phyloP scores from a whole-genome alignment of 1,284 basidiomycete genomes.

The Fomitopsis betulina region DNA sequence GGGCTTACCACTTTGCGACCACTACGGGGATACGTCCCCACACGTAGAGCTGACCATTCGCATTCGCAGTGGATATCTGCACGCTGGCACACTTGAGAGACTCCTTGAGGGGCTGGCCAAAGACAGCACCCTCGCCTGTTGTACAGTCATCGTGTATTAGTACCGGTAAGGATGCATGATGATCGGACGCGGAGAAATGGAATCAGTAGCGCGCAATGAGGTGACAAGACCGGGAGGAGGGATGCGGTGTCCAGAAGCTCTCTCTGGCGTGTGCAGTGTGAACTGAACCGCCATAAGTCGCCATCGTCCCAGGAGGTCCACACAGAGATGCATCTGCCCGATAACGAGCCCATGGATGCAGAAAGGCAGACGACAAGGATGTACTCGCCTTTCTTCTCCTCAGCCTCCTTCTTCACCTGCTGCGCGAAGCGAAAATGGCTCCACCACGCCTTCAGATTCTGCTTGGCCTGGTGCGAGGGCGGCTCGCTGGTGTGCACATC shows the following conservation, averaged over 20 bases:
- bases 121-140: conserved; percentile 53
- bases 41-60: conserved; percentile 78
- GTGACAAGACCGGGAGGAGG: background rate
- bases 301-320: background rate
- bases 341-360: background rate
- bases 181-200: background rate
- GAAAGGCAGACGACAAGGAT: conserved; percentile 5
- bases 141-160: background rate
- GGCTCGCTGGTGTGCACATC: conserved; percentile 7
- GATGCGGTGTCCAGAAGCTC: background rate
- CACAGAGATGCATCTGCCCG: background rate
- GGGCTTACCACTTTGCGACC: conserved; percentile 89
- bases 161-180: background rate
- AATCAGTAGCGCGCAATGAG: background rate
- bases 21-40: conserved; percentile 96
- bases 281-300: no score
- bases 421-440: conserved; percentile 65
- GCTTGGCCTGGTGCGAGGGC: conserved; percentile 44
- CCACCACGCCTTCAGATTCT: conserved; percentile 81
- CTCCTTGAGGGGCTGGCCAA: conserved; percentile 82
- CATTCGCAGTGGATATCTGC: conserved; percentile 90
- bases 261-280: no score
- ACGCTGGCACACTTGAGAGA: conserved; percentile 87
- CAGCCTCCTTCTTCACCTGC: conserved; percentile 48
- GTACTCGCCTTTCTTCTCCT: conserved; percentile 35